phyloP scores from a whole-genome alignment of 495 filamentous ascomycete species.

The Penicillium diatomitis region DNA sequence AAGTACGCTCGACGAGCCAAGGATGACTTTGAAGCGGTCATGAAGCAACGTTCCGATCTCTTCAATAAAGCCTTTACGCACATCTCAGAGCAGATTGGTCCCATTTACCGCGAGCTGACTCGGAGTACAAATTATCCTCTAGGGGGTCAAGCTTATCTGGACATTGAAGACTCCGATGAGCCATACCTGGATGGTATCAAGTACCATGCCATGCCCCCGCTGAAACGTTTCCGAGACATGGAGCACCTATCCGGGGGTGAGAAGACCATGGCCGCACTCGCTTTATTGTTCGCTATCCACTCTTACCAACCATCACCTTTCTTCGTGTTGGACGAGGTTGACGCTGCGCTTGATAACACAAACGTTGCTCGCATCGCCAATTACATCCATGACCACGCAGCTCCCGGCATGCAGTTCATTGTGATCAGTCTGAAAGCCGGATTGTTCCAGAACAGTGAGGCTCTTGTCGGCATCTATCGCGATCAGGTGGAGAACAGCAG shows the following conservation, averaged over 20 bases:
- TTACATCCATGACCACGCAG: conserved; percentile 88
- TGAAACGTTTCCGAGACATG: conserved; percentile 99
- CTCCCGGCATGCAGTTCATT: conserved; percentile 97
- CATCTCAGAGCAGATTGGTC: conserved; percentile 87
- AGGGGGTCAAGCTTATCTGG: conserved; percentile 87
- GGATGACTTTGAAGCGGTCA: conserved; percentile 72
- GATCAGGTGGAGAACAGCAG: conserved; percentile 89
- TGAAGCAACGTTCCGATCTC: conserved; percentile 73
- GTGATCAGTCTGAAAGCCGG: conserved; percentile 93
- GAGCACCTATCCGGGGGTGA: conserved; percentile 95
- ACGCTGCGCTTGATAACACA: conserved; percentile 92
- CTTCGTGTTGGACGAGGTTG: conserved; percentile 97
- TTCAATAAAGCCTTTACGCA: conserved; percentile 94
- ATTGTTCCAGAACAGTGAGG: conserved; percentile 89
- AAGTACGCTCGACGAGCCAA: conserved; percentile 62
- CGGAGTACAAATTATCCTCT: conserved; percentile 74
- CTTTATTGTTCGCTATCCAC: conserved; percentile 92
- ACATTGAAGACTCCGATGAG: conserved; percentile 82
- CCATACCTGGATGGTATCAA: conserved; percentile 92
- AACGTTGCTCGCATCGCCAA: conserved; percentile 93
- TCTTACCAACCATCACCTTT: conserved; percentile 90
- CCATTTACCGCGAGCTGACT: conserved; percentile 92
- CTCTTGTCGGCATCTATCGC: conserved; percentile 86
- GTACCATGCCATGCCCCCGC: conserved; percentile 96
- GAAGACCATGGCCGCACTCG: conserved; percentile 97